These are phyloP conservation scores for Mycena pura DNA, from an alignment of 768 basidiomycete species.

Conservation along the genomic window DNA sequence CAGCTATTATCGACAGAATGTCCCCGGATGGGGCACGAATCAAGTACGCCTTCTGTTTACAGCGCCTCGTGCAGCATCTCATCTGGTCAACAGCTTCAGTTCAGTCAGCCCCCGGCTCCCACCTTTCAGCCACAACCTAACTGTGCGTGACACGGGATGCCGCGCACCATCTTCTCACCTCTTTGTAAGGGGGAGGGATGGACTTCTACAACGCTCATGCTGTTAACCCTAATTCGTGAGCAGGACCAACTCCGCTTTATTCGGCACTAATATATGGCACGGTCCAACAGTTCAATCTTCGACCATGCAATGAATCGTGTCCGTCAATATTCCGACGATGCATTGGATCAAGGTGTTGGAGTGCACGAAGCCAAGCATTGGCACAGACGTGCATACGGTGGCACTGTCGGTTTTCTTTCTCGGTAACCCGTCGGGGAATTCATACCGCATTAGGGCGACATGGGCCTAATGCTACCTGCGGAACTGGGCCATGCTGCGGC, in stretches of 20 bases:
- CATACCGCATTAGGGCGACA: slow-evolving; percentile 50
- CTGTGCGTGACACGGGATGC: slow-evolving; percentile 48
- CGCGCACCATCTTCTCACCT: slow-evolving; percentile 13
- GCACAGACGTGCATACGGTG: slow-evolving; percentile 73
- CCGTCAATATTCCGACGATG: slow-evolving; percentile 45
- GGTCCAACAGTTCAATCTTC: slow-evolving; percentile 61
- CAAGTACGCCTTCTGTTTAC: slow-evolving; percentile 36
- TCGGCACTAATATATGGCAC: slow-evolving; percentile 38
- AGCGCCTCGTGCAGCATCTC: neutral
- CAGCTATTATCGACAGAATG: slow-evolving; percentile 49
- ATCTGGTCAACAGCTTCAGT: slow-evolving; percentile 42
- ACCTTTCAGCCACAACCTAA: slow-evolving; percentile 56
- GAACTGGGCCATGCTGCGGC: slow-evolving; percentile 81
- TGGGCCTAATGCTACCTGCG: slow-evolving; percentile 55
- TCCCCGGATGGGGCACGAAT: slow-evolving; percentile 58
- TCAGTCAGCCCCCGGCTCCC: slow-evolving; percentile 48
- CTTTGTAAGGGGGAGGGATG: slow-evolving; percentile 58
- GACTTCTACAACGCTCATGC: slow-evolving; percentile 74
- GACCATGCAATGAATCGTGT: slow-evolving; percentile 58
- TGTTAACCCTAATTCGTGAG: slow-evolving; percentile 62
- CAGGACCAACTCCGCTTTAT: slow-evolving; percentile 11
- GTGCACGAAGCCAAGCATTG: slow-evolving; percentile 66
- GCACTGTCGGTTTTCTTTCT: slow-evolving; percentile 48
- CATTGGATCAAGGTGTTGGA: slow-evolving; percentile 53
- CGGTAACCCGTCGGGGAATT: neutral